Base-by-base conservation (phyloP, 345 rosid genomes). In the Psidium friedrichsthalianum region DNA sequence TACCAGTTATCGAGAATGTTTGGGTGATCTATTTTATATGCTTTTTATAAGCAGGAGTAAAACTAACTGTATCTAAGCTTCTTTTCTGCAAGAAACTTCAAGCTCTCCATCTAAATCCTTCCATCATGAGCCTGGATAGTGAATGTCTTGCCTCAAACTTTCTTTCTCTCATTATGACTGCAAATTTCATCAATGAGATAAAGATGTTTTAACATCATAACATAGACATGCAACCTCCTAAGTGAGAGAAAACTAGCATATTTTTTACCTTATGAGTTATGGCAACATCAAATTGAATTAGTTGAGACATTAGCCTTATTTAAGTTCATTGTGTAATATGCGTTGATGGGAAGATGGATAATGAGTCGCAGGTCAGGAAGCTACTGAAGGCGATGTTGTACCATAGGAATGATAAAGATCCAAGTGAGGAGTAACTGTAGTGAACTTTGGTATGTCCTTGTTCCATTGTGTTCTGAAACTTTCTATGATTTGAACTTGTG, bases 361-460 rank as follows among this genome's bases (percentile, higher is more conserved):
- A 92, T 64, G 88, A 94, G 95, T 90, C 92, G 96, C 97, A 94
- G 97, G 94, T 93, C 88, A 88, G 92, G 97, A 85, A 91, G 98
- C 94, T 89, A 93, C 89, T 89, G 95, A 94, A 90, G 95, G 93
- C 89, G 95, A 91, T 89, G 53, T 90, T 87, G 88, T 93, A 84
- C 88, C 91, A 81, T 93, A 94, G 90, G 85, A 89, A 88, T 88
- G 90, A 87, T 82, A 88, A 89, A 84, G 86, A 74, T 88, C 86
- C 87, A 83, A 90, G 80, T 88, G 91, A 85, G 92, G 91, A 90
- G 93, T 85, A 88, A 91, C 88, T 85, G 84, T 90, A 87, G 69
- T 88, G 61, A 83, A 86, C 82, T 89, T 86, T 92, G 98, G 98
- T 94, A 95, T 91, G 95, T 89, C 87, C 89, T 89, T 88, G 85